Percentiles rank a stretch among this genome's conserved stretches.
phyloP scores from a whole-genome alignment of 306 rosid genomes.

The Lathyrus sativus region DNA sequence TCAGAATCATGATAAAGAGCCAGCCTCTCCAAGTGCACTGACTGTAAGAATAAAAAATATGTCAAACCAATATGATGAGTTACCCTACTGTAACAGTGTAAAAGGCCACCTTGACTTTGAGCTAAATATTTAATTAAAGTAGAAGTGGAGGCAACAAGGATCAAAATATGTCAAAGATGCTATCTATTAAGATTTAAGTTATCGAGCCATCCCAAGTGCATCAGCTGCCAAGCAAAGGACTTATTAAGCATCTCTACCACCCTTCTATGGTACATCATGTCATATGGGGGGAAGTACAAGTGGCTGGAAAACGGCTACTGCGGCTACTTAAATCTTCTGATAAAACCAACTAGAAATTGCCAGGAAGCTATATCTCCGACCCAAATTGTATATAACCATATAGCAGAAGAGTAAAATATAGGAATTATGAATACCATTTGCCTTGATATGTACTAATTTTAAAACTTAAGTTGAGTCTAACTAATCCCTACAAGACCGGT shows the following conservation, averaged over 20 bases:
- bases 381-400: background rate
- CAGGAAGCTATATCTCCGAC: background rate
- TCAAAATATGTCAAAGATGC: conserved; percentile 16
- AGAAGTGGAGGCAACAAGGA: conserved; percentile 6
- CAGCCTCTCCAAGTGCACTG: conserved; percentile 91
- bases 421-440: background rate
- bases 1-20: conserved; percentile 92
- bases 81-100: conserved; percentile 19
- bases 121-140: conserved; percentile 8
- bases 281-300: background rate
- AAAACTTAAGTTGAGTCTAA: too few species aligned
- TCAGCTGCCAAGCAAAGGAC: conserved; percentile 19
- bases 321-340: background rate
- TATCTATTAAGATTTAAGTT: conserved; percentile 6
- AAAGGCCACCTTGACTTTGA: conserved; percentile 10
- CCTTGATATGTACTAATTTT: background rate
- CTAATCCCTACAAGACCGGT: too few species aligned
- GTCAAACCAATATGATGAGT: conserved; percentile 32
- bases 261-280: background rate
- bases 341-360: conserved; percentile 17
- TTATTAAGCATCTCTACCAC: conserved; percentile 20
- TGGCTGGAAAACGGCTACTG: background rate
- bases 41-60: conserved; percentile 50
- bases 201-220: conserved; percentile 26
- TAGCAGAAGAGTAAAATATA: conserved; percentile 4